A percentile compares a stretch with the other conserved stretches of the same genome.
phyloP scores from a whole-genome alignment of 1,284 basidiomycete genomes.

The Abortiporus biennis region DNA sequence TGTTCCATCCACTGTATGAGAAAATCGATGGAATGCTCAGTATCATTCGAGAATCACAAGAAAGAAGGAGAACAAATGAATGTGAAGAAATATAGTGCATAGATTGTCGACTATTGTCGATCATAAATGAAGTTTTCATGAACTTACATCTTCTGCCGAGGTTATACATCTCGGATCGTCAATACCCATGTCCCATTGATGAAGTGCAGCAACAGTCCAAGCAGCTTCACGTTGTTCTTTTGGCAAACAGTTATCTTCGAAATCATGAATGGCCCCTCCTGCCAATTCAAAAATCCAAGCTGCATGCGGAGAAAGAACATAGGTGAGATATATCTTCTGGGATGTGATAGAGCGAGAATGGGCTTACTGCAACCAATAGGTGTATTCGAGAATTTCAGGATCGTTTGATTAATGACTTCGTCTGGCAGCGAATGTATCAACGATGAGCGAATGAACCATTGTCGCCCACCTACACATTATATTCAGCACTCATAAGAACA shows the following conservation, averaged over 20 bases:
- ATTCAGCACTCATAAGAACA: too few species aligned
- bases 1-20: slow-evolving; percentile 64
- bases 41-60: too few species aligned
- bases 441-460: slow-evolving; percentile 86
- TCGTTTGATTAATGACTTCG: slow-evolving; percentile 79
- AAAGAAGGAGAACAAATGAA: too few species aligned
- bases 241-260: slow-evolving; percentile 69
- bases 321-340: too few species aligned
- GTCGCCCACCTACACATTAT: slow-evolving; percentile 60
- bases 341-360: slow-evolving; percentile 5
- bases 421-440: slow-evolving; percentile 78
- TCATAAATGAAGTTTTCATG: slow-evolving; percentile 6
- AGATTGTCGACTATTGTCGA: too few species aligned
- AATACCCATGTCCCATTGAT: slow-evolving; percentile 85
- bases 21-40: too few species aligned
- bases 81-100: too few species aligned
- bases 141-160: slow-evolving; percentile 70
- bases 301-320: too few species aligned
- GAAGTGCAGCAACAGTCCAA: slow-evolving; percentile 85
- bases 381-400: slow-evolving; percentile 72
- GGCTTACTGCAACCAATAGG: slow-evolving; percentile 83
- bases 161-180: slow-evolving; percentile 75
- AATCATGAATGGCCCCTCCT: slow-evolving; percentile 75
- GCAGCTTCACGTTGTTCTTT: slow-evolving; percentile 69
- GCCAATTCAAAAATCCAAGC: slow-evolving; percentile 90